Base-by-base conservation (phyloP, 768 basidiomycete genomes). In the Auriscalpium orientale region DNA sequence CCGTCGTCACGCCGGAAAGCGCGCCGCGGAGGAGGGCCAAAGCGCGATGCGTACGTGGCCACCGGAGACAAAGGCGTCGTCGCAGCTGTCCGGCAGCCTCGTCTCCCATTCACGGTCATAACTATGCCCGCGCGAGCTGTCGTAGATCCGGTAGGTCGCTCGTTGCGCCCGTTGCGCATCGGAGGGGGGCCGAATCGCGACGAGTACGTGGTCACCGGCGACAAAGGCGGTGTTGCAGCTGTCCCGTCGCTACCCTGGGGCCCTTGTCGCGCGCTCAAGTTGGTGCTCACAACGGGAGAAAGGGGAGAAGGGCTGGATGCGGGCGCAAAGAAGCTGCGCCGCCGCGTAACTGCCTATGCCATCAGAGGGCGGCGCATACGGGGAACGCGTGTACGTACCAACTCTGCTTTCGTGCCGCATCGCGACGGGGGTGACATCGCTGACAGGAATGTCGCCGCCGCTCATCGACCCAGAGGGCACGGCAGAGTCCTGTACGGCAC, bases 111-210 rank as follows among this genome's bases (percentile, higher is more conserved):
- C 1, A 28, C 28, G 28, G 28, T 28, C 28, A 28, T 7, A 7
- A 28, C 28, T 28, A 5, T 28, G 28, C 28, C 28, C 28, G 28
- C 28, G 28, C 28, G 28, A 28, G 28, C 28, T 28, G 28, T 28
- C 28, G 28, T 7, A 5, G 61, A 12, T 11, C 10, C 2, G 43
- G 8, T 11, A 55, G 51, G n/a, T n/a, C n/a, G 35, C 58, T 55
- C 12, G 45, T 15, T n/a, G 56, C 46, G 34, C 49, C 45, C 13
- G 57, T 21, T 18, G 28, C 33, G 33, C 22, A 50, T 52, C 12
- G 43, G 18, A 46, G 60, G 45, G 33, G 8, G n/a, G 37, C 58
- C 56, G 22, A 57, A 52, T 44, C 58, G 61, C 9, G 61, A 46
- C 16, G 6, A 8, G 18, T 60, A 44, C 40, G 33, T 57, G 5